Conservation (phyloP, 257 asterid species). For the Solanum corneliomulleri region DNA sequence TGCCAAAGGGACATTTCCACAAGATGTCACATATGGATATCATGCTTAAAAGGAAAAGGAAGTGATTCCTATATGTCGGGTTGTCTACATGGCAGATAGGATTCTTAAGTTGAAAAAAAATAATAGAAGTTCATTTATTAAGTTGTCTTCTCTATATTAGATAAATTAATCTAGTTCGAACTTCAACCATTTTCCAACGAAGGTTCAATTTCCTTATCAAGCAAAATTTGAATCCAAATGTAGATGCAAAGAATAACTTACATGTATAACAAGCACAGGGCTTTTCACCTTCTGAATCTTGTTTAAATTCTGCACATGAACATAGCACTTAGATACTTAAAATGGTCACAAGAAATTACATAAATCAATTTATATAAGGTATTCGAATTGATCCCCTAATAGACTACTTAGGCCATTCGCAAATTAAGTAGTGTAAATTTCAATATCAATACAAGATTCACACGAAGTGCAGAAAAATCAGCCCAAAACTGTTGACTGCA, state of each 20-base stretch:
- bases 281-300: constrained; percentile 88
- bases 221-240: not conserved
- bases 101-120: not conserved
- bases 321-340: not conserved
- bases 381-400: not conserved
- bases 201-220: not conserved
- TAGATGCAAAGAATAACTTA: constrained; percentile 30
- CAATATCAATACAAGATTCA: not conserved
- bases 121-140: not conserved
- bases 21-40: not conserved
- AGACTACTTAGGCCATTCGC: not conserved
- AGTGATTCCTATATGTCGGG: not conserved
- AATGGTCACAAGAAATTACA: not conserved
- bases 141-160: not conserved
- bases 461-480: not conserved
- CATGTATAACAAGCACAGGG: constrained; percentile 94
- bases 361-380: not conserved
- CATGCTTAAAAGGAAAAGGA: not conserved
- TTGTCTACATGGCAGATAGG: not conserved
- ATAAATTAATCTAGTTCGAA: not conserved
- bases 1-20: not conserved
- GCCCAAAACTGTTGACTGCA: not conserved
- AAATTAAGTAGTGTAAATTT: not conserved
- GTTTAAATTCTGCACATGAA: constrained; percentile 73
- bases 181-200: not conserved